Evolutionary conservation across 1,284 basidiomycete species (phyloP), one percentile per base, ranked within the genome.

Genomic region (Leccinum olivaceoglutinosum): DNA sequence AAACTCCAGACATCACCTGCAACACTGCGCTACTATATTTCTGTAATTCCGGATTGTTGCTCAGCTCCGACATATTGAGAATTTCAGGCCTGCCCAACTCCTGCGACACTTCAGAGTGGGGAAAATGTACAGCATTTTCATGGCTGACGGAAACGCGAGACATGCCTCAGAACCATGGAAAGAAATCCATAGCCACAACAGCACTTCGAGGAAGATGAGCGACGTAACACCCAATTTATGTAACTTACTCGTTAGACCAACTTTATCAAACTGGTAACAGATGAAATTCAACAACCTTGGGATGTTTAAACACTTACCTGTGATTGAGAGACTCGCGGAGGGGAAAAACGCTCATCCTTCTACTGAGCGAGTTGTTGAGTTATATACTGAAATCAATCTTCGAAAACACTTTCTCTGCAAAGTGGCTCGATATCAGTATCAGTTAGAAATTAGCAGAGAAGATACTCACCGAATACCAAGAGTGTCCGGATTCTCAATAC

Each of bases 111-210:
- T 55, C 38, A 61, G 49, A 64, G 60, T 25, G 61, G 14, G 51
- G 60, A 4, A 60, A 56, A 80, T 90, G 68, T 68, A 94, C 91
- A 95, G 80, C 75, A 94, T 80, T 16, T 85, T 83, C 60, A 91
- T 81, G 57, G 88, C 81, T 70, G 92, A 93, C 32, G 91, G 89
- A 75, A 93, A 86, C 53, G 87, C 79, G 62, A 88, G 76, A 54
- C 81, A 81, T 39, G 89, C 88, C 69, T 87, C 82, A n/a, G 85
- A 78, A 46, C 84, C 82, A 76, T 92, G 85, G 36, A 86, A 85
- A 46, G 83, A 83, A 36, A 84, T 77, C 92, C 91, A 94, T 58
- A 93, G 80, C 90, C 89, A 93, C 68, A 88, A 82, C 32, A 94
- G 73, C 65, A 93, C 89, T 91, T 65, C 56, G 38, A 62, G n/a